Percentiles rank a stretch among this genome's conserved stretches.
Conservation (phyloP, 768 basidiomycete genomes). For the Phylloporus scabripes region DNA sequence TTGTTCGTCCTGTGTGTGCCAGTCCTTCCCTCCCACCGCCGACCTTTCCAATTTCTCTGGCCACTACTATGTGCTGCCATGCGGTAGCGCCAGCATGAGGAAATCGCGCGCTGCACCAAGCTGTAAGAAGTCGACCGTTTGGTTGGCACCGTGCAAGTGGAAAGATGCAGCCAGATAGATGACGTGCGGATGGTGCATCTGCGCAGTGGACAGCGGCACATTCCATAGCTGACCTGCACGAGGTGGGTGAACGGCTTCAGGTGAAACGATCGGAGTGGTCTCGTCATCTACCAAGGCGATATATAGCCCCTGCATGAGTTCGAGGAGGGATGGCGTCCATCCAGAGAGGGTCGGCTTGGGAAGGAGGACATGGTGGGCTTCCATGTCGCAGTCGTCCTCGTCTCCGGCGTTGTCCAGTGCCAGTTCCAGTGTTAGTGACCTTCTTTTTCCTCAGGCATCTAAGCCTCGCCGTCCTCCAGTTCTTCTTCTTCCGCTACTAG, state of each 20-base stretch:
- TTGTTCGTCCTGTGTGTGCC: neutral
- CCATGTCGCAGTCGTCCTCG: too few relatives aligned
- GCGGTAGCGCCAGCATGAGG: slow-evolving; percentile 37
- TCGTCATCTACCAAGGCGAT: slow-evolving; percentile 12
- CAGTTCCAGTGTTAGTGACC: too few relatives aligned
- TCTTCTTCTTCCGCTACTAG: too few relatives aligned
- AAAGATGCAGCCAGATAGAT: too few relatives aligned
- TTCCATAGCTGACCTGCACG: slow-evolving; percentile 9
- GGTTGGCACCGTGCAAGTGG: slow-evolving; percentile 1
- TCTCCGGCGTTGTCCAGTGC: too few relatives aligned
- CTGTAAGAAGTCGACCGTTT: slow-evolving; percentile 30
- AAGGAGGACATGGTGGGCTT: neutral
- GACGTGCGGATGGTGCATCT: neutral
- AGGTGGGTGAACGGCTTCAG: slow-evolving; percentile 17
- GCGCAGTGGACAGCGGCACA: neutral
- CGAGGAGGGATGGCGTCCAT: slow-evolving; percentile 8
- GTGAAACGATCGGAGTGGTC: slow-evolving; percentile 10
- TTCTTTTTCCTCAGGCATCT: too few relatives aligned
- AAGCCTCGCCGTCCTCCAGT: too few relatives aligned
- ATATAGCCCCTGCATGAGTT: slow-evolving; percentile 11
- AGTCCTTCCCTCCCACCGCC: too few relatives aligned
- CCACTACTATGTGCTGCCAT: slow-evolving; percentile 8
- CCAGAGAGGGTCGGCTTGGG: neutral
- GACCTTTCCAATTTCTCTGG: neutral
- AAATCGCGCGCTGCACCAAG: slow-evolving; percentile 40